Conservation (phyloP, 164 flowering plant species). For the Hamamelis virginiana region DNA sequence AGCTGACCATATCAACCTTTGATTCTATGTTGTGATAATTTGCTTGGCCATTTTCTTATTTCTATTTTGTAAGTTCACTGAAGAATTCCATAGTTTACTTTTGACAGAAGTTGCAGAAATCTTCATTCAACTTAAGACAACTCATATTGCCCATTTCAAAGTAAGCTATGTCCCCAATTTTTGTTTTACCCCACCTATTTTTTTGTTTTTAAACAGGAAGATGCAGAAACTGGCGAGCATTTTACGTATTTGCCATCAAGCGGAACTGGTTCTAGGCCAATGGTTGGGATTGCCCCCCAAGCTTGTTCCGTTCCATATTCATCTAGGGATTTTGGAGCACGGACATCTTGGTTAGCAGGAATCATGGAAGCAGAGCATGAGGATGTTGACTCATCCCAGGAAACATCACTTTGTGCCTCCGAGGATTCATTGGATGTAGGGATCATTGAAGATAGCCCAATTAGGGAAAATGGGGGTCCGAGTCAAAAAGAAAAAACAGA, state of each 20-base stretch:
- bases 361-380: constrained; percentile 24
- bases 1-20: no score
- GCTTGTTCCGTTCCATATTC: constrained; percentile 22
- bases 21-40: not conserved
- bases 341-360: constrained; percentile 25
- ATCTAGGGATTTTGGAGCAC: constrained; percentile 21
- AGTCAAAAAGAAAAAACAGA: constrained; percentile 13
- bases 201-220: constrained; percentile 33
- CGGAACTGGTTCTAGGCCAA: constrained; percentile 15
- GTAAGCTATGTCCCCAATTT: no score
- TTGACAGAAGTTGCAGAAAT: not conserved
- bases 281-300: constrained; percentile 21
- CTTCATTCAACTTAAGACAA: not conserved
- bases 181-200: not conserved
- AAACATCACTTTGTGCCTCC: constrained; percentile 26
- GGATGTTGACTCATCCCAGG: constrained; percentile 20
- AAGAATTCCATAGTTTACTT: not conserved
- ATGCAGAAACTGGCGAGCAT: constrained; percentile 30
- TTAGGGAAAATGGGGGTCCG: constrained; percentile 4
- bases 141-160: no score
- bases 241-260: constrained; percentile 29
- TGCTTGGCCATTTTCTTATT: not conserved
- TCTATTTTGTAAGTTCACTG: not conserved
- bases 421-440: constrained; percentile 34
- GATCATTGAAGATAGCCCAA: constrained; percentile 20